Conservation (phyloP, 768 basidiomycete genomes). For the Crucibulum laeve region DNA sequence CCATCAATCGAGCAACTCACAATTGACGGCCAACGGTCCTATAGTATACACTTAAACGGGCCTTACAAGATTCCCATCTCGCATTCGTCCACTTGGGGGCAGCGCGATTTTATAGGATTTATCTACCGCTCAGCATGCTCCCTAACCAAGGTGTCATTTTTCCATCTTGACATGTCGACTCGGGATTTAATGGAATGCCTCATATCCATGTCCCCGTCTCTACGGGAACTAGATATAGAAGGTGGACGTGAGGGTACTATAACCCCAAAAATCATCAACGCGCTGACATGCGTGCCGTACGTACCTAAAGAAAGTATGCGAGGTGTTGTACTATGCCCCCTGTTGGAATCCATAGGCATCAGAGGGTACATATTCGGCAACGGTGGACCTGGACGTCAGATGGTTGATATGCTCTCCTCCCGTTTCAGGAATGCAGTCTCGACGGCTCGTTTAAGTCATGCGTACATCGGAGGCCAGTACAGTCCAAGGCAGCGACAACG, state of each 20-base stretch:
- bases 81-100: conserved; percentile 1
- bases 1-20: conserved; percentile 5
- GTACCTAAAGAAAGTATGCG: too few species aligned
- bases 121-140: not conserved
- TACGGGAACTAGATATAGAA: conserved; percentile 3
- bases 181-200: conserved; percentile 2
- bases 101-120: conserved; percentile 1
- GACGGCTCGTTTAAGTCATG: not conserved
- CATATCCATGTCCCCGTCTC: not conserved
- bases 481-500: not conserved
- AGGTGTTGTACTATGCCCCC: not conserved
- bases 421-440: not conserved
- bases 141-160: not conserved
- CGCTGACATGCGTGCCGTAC: conserved; percentile 1
- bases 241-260: not conserved
- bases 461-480: not conserved
- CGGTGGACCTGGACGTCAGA: not conserved
- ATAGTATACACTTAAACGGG: not conserved
- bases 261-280: not conserved
- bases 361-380: not conserved
- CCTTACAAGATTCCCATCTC: not conserved
- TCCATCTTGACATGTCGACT: not conserved
- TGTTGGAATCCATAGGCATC: conserved; percentile 1
- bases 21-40: conserved; percentile 1
- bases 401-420: conserved; percentile 5